A percentile compares a stretch with the other conserved stretches of the same genome.
Conservation (phyloP, 805 yeast genomes). For the Helenozyma rhizophorensis region DNA sequence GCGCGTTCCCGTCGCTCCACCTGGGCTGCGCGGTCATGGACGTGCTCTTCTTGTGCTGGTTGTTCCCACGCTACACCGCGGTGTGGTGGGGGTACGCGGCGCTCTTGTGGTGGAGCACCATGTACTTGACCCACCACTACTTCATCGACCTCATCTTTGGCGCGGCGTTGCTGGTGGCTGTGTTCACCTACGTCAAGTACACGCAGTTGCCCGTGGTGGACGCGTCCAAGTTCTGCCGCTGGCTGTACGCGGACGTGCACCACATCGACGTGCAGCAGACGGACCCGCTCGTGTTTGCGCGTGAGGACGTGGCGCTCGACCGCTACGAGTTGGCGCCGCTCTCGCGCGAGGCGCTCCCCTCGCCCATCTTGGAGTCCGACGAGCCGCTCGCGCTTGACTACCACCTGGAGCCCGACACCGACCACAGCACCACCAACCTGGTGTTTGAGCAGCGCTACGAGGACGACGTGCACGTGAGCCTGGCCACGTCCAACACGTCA, state of each 20-base stretch:
- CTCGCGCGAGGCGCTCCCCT: too few relatives aligned
- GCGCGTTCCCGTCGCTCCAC: constrained; percentile 83
- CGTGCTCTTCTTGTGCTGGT: constrained; percentile 76
- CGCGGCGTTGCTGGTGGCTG: constrained; percentile 69
- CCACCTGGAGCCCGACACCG: constrained; percentile 29
- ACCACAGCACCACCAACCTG: constrained; percentile 35
- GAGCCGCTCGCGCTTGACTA: too few relatives aligned
- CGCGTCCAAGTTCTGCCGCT: constrained; percentile 55
- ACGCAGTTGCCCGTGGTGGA: constrained; percentile 61
- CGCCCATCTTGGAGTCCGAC: too few relatives aligned
- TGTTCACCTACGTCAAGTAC: constrained; percentile 67
- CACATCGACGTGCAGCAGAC: constrained; percentile 21
- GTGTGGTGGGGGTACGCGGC: constrained; percentile 73
- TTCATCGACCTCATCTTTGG: constrained; percentile 94
- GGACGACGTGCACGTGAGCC: constrained; percentile 21
- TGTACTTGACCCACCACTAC: constrained; percentile 96
- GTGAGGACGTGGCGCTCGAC: too few relatives aligned
- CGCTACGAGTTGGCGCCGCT: too few relatives aligned
- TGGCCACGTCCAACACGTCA: constrained; percentile 32
- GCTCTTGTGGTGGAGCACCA: constrained; percentile 98
- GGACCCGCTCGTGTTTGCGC: too few relatives aligned
- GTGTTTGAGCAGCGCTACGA: constrained; percentile 31
- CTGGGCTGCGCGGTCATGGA: constrained; percentile 95
- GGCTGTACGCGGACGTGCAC: constrained; percentile 50
- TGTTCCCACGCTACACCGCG: constrained; percentile 68